Conservation (phyloP, 139 green algal species). For the Coccomyxa sp. region DNA sequence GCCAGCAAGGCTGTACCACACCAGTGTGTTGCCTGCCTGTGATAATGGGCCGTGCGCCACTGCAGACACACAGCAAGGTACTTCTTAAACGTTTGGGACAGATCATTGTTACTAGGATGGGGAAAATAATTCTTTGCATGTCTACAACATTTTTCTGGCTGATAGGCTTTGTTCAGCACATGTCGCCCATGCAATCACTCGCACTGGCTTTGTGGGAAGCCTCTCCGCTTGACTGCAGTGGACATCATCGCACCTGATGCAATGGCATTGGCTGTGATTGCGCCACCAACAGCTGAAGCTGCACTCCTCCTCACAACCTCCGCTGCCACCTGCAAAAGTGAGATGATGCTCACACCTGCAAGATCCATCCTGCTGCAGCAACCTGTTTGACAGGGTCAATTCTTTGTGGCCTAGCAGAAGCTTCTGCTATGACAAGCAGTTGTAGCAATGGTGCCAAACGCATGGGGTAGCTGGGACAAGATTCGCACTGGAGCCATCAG, state of each 20-base stretch:
- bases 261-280: not conserved
- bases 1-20: slow-evolving; percentile 7
- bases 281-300: not conserved
- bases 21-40: not conserved
- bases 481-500: too few relatives aligned
- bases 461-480: too few relatives aligned
- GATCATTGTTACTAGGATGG: not conserved
- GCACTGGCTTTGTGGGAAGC: not conserved
- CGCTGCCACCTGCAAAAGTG: not conserved
- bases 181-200: not conserved
- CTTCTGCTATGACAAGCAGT: too few relatives aligned
- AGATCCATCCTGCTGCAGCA: too few relatives aligned
- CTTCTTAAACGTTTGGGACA: not conserved
- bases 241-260: not conserved
- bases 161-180: not conserved
- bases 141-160: not conserved
- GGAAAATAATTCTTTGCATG: not conserved
- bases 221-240: not conserved
- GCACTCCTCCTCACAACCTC: not conserved
- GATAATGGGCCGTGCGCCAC: slow-evolving; percentile 1
- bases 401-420: too few relatives aligned
- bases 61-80: not conserved
- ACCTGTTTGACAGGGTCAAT: too few relatives aligned
- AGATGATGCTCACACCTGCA: too few relatives aligned
- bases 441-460: too few relatives aligned